These are phyloP conservation scores for Teratosphaeria nubilosa DNA, from an alignment of 2,329 filamentous ascomycete genomes.

Conservation along the genomic window DNA sequence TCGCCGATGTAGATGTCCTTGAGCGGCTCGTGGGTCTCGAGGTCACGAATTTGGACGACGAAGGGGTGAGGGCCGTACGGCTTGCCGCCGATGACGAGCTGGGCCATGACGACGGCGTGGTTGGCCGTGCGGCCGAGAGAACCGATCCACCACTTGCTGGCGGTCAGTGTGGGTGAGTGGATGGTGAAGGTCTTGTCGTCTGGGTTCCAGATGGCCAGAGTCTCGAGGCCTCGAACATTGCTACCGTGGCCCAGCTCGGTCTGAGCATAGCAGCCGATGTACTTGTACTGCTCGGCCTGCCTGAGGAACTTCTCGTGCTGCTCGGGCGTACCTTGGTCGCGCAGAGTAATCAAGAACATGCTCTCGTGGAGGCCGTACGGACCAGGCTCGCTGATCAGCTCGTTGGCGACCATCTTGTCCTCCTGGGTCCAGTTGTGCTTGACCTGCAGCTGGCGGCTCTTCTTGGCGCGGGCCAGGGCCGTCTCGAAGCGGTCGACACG, in stretches of 20 bases:
- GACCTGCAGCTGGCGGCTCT: constrained; percentile 54
- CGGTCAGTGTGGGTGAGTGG: constrained; percentile 62
- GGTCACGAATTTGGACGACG: constrained; percentile 61
- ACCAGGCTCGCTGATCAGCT: constrained; percentile 61
- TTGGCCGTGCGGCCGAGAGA: constrained; percentile 67
- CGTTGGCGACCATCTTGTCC: constrained; percentile 55
- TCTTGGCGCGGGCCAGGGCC: constrained; percentile 61
- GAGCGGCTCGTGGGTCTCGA: constrained; percentile 59
- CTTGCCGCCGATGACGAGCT: constrained; percentile 60
- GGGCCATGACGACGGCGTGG: constrained; percentile 69
- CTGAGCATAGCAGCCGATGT: constrained; percentile 71
- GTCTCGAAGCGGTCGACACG: constrained; percentile 59
- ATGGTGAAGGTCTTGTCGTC: constrained; percentile 65
- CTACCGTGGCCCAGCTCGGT: constrained; percentile 72
- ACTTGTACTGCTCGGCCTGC: constrained; percentile 57
- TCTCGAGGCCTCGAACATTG: constrained; percentile 64
- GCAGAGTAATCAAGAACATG: constrained; percentile 61
- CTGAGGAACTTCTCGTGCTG: constrained; percentile 66
- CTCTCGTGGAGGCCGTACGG: constrained; percentile 63
- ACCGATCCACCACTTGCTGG: constrained; percentile 80
- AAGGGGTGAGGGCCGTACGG: constrained; percentile 67
- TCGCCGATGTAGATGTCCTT: constrained; percentile 65
- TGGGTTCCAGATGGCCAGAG: constrained; percentile 62
- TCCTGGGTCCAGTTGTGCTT: constrained; percentile 58
- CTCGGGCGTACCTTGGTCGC: constrained; percentile 61